phyloP scores from a whole-genome alignment of 352 stramenopile genomes.

The Blastocystis sp. region DNA sequence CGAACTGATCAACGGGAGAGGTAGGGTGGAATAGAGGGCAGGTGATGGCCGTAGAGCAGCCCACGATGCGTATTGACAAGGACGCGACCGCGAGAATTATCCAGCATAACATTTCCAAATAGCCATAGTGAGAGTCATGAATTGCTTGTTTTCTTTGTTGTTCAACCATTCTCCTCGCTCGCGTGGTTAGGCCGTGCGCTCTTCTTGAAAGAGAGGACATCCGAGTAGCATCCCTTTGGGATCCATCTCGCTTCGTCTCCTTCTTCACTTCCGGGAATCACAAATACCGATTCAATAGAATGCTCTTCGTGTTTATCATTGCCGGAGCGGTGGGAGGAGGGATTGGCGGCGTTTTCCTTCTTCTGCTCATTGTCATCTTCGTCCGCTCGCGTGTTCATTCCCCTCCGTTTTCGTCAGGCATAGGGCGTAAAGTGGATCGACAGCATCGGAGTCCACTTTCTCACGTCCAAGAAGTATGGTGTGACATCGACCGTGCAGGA shows the following conservation, averaged over 20 bases:
- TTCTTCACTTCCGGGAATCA: background rate
- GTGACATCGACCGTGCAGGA: background rate
- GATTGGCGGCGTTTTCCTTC: background rate
- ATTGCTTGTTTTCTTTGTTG: background rate
- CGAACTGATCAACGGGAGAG: conserved; percentile 48
- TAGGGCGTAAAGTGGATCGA: conserved; percentile 65
- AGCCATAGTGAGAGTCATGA: background rate
- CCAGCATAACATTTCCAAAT: conserved; percentile 50
- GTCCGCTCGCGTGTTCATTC: conserved; percentile 18
- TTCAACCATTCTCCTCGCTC: conserved; percentile 11
- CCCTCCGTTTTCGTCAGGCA: background rate
- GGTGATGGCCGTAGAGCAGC: conserved; percentile 13
- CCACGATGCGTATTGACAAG: conserved; percentile 54
- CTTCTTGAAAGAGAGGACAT: background rate
- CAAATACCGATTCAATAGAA: background rate
- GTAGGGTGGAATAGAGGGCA: background rate
- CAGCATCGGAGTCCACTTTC: conserved; percentile 66
- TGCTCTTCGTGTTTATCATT: conserved; percentile 26
- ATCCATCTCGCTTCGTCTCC: conserved; percentile 1
- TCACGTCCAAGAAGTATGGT: conserved; percentile 53
- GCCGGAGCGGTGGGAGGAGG: conserved; percentile 29
- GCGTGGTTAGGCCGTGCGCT: background rate
- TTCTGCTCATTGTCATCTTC: conserved; percentile 9
- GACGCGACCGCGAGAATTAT: conserved; percentile 62
- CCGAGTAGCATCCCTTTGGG: conserved; percentile 5